Evolutionary conservation across 345 rosid species (phyloP).

Genomic region (Citrus sp.): DNA sequence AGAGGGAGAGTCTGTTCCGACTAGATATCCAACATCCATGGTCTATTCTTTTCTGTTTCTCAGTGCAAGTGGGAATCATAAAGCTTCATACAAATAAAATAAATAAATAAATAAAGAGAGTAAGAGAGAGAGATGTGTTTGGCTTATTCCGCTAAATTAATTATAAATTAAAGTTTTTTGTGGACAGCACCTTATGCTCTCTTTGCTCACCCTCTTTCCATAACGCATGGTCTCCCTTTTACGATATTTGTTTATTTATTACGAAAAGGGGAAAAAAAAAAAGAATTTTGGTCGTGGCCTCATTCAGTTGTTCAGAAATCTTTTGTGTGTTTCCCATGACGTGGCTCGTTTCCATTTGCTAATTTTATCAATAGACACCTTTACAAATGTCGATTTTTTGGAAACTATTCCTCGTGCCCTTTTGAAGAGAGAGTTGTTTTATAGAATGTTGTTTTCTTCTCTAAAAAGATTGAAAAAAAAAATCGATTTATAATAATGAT

Average conservation of each 20-base stretch:
- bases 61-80: constrained; percentile 26
- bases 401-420: too few species aligned
- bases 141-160: neutral
- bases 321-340: neutral
- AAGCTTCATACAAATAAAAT: neutral
- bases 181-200: constrained; percentile 44
- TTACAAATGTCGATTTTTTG: neutral
- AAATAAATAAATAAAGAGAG: too few species aligned
- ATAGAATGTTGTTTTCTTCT: neutral
- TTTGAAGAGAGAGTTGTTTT: neutral
- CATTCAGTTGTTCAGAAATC: neutral
- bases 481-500: too few species aligned
- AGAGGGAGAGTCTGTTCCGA: too few species aligned
- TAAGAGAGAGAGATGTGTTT: neutral
- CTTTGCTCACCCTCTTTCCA: constrained; percentile 15
- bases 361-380: neutral
- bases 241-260: constrained; percentile 25
- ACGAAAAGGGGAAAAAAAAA: neutral
- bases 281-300: neutral
- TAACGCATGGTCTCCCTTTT: constrained; percentile 40
- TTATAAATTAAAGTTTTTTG: neutral
- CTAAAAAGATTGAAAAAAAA: neutral
- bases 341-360: constrained; percentile 15
- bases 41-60: neutral
- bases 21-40: constrained; percentile 24